Evolutionary conservation across 2,329 filamentous ascomycete species (phyloP).

Genomic region (Stagonosporopsis rhizophila): DNA sequence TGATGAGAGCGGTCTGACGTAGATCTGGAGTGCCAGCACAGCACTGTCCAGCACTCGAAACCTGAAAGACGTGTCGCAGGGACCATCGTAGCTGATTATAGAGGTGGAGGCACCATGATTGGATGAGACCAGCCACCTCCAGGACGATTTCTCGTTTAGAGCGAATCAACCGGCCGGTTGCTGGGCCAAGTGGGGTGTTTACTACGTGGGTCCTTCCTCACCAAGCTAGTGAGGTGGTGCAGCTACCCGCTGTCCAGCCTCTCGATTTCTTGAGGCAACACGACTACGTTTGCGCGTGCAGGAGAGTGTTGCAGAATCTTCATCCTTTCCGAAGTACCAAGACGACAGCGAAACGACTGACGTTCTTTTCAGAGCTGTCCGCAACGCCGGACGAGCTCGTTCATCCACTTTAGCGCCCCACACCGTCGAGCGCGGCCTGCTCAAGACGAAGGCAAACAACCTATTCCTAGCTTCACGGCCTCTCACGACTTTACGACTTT

Average conservation of each 20-base stretch:
- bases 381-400: slow-evolving; percentile 43
- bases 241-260: slow-evolving; percentile 27
- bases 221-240: slow-evolving; percentile 34
- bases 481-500: slow-evolving; percentile 44
- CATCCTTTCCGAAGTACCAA: slow-evolving; percentile 20
- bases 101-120: slow-evolving; percentile 19
- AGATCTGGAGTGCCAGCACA: slow-evolving; percentile 17
- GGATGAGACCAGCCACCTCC: slow-evolving; percentile 29
- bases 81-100: slow-evolving; percentile 14
- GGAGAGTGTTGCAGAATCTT: slow-evolving; percentile 13
- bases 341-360: slow-evolving; percentile 34
- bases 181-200: slow-evolving; percentile 33
- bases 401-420: slow-evolving; percentile 23
- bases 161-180: slow-evolving; percentile 27
- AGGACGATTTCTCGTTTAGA: slow-evolving; percentile 25
- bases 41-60: slow-evolving; percentile 14
- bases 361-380: slow-evolving; percentile 40
- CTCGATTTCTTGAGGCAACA: slow-evolving; percentile 23
- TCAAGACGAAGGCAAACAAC: slow-evolving; percentile 21
- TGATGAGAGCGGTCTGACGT: slow-evolving; percentile 18
- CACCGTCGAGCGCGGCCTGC: slow-evolving; percentile 31
- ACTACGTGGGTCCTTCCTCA: slow-evolving; percentile 27
- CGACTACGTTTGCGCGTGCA: slow-evolving; percentile 19
- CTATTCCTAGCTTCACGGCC: slow-evolving; percentile 27
- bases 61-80: slow-evolving; percentile 15